Conservation (phyloP, 768 basidiomycete genomes). For the Podaxis mareebaensis region DNA sequence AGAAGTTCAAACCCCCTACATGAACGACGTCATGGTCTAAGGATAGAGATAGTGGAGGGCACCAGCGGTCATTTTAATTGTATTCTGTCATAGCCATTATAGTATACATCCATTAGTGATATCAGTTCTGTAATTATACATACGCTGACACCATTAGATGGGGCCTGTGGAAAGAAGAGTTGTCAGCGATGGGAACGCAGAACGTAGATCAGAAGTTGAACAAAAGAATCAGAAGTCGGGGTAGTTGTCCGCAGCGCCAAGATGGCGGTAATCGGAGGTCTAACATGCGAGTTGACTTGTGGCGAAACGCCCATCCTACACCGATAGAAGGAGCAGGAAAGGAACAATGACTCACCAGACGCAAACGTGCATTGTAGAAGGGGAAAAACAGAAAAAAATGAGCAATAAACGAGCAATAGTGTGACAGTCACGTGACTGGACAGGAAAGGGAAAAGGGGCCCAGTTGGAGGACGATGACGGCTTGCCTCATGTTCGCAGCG, state of each 20-base stretch:
- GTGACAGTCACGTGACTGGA: slow-evolving; percentile 20
- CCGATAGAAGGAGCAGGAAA: slow-evolving; percentile 12
- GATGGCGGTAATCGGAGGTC: slow-evolving; percentile 44
- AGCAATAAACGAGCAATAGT: not conserved
- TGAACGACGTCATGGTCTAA: slow-evolving; percentile 17
- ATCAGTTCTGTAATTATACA: not conserved
- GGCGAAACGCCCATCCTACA: slow-evolving; percentile 41
- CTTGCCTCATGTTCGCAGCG: slow-evolving; percentile 43
- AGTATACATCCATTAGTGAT: not conserved
- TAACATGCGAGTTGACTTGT: slow-evolving; percentile 50
- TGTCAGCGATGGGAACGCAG: slow-evolving; percentile 6
- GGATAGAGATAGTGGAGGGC: not conserved
- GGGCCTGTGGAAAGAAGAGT: not conserved
- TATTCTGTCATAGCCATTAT: not conserved
- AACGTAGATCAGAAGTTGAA: slow-evolving; percentile 20
- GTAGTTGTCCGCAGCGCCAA: slow-evolving; percentile 40
- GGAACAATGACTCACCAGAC: slow-evolving; percentile 21
- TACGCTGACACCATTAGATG: not conserved
- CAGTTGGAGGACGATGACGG: slow-evolving; percentile 14
- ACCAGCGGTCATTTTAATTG: not conserved
- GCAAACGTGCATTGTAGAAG: slow-evolving; percentile 1
- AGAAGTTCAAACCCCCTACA: slow-evolving; percentile 66
- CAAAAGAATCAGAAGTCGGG: slow-evolving; percentile 32
- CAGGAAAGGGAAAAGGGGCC: slow-evolving; percentile 20
- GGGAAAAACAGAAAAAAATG: slow-evolving; percentile 18